Percentiles rank a stretch among this genome's conserved stretches.
These are phyloP conservation scores for Auriscalpium microsporum DNA, from an alignment of 768 basidiomycete genomes.

Conservation along the genomic window DNA sequence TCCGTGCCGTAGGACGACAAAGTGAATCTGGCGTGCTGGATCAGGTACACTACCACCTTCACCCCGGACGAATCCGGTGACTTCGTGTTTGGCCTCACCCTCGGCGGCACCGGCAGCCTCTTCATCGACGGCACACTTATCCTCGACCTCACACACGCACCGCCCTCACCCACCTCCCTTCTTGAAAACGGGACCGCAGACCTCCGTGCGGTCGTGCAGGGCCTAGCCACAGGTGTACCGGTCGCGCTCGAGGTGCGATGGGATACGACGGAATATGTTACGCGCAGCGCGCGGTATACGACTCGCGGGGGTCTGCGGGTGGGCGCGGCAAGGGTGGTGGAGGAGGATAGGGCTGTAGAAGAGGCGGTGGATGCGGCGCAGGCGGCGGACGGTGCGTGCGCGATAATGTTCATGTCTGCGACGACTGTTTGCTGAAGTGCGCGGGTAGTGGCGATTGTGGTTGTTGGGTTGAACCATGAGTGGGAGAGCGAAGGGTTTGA, in stretches of 20 bases:
- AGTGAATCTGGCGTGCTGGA: constrained; percentile 34
- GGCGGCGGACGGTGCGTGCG: constrained; percentile 30
- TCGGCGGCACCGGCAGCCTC: constrained; percentile 38
- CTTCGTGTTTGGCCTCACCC: constrained; percentile 40
- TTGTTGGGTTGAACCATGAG: constrained; percentile 51
- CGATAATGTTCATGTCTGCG: too few species aligned
- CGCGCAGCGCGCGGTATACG: constrained; percentile 24
- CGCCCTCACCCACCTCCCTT: constrained; percentile 30
- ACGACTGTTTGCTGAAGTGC: not conserved
- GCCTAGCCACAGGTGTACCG: constrained; percentile 32
- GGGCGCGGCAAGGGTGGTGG: constrained; percentile 20
- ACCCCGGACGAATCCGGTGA: constrained; percentile 44
- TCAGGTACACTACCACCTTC: constrained; percentile 37
- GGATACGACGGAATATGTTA: constrained; percentile 18
- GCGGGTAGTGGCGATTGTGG: constrained; percentile 33
- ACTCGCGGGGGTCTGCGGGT: constrained; percentile 13
- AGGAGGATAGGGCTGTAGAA: constrained; percentile 22
- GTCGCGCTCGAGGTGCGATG: constrained; percentile 29
- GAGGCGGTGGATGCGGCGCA: constrained; percentile 31
- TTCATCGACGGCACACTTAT: constrained; percentile 41
- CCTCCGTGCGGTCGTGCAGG: constrained; percentile 26
- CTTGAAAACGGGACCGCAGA: constrained; percentile 38
- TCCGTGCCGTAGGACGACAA: constrained; percentile 27
- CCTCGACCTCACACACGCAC: constrained; percentile 36
- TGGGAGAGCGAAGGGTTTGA: constrained; percentile 58